Conservation (phyloP, 768 basidiomycete genomes). For the Phylloporus arenicola region DNA sequence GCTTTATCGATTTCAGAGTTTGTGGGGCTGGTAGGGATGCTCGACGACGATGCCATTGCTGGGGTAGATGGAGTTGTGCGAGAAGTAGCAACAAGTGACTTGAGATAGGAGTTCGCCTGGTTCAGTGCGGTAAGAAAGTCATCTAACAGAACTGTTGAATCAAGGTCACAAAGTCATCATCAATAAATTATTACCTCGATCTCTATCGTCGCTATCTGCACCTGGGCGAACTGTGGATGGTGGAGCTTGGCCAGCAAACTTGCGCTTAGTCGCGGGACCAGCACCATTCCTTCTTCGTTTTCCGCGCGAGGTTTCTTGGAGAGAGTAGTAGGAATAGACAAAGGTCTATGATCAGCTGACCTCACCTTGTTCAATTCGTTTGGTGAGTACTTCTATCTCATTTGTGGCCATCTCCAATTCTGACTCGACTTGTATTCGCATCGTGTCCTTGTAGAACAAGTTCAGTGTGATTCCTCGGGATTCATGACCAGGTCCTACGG, state of each 20-base stretch:
- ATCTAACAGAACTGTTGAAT: conserved; percentile 36
- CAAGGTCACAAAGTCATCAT: not conserved
- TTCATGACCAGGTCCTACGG: conserved; percentile 31
- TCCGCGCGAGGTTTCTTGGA: conserved; percentile 26
- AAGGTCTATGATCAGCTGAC: not conserved
- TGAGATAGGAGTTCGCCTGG: conserved; percentile 56
- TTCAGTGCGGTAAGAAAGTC: conserved; percentile 70
- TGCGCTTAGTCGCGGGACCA: conserved; percentile 27
- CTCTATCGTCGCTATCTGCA: conserved; percentile 33
- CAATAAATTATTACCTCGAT: conserved; percentile 25
- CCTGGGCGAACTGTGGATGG: conserved; percentile 23
- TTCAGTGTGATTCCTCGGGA: conserved; percentile 8
- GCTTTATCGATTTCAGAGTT: conserved; percentile 44
- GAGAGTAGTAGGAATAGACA: not conserved
- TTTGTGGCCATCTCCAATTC: conserved; percentile 72
- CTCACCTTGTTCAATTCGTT: conserved; percentile 45
- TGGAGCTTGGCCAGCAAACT: conserved; percentile 31
- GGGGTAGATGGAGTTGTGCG: conserved; percentile 32
- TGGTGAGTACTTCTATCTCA: conserved; percentile 63
- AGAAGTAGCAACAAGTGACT: conserved; percentile 46
- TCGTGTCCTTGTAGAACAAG: conserved; percentile 42
- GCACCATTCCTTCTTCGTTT: conserved; percentile 28
- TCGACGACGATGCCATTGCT: conserved; percentile 35
- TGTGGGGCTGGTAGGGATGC: conserved; percentile 32
- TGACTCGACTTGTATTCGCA: conserved; percentile 66